Evolutionary conservation across 768 basidiomycete species (phyloP), one percentile per base, ranked within the genome.

Genomic region (Neoboletus brunneissimus): DNA sequence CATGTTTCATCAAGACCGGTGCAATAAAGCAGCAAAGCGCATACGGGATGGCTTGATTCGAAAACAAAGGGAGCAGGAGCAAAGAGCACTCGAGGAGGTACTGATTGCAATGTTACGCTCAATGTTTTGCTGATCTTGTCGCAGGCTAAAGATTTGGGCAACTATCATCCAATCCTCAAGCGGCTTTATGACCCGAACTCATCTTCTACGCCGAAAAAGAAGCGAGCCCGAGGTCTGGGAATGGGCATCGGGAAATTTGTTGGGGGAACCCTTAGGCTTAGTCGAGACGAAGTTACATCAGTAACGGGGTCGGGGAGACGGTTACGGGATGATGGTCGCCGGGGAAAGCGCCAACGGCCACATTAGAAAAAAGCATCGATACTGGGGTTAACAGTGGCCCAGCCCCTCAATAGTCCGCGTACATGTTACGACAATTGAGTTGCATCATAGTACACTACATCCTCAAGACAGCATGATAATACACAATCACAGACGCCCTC

Each of bases 91-190:
- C 9, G 85, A 89, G 66, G 87, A 91, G 84, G 91, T 91, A 42
- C 42, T 68, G 64, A 23, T 20, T 55, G n/a, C 23, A 15, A 40
- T 25, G 18, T 22, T 6, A 27, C 11, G 2, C 11, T 48, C 25
- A 13, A 47, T 13, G 12, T 44, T 52, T 51, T 31, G 29, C 62
- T 59, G 46, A 60, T 55, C 37, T 56, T 13, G 54, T 25, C 20
- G 32, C 53, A 94, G 91, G 89, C 90, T 6, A 94, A 92, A 72
- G 81, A 88, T 59, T 59, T 89, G 58, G 91, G 91, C 18, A 93
- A 91, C 68, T 94, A 92, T 67, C 90, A 94, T 62, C 90, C 88
- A 38, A 76, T 79, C 5, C 73, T 93, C 53, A 94, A 91, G 69
- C 83, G 80, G 56, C 59, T 87, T 8, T 90, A 85, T 64, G 81